Evolutionary conservation across 768 basidiomycete species (phyloP).

Genomic region (Kwoniella bestiolae): DNA sequence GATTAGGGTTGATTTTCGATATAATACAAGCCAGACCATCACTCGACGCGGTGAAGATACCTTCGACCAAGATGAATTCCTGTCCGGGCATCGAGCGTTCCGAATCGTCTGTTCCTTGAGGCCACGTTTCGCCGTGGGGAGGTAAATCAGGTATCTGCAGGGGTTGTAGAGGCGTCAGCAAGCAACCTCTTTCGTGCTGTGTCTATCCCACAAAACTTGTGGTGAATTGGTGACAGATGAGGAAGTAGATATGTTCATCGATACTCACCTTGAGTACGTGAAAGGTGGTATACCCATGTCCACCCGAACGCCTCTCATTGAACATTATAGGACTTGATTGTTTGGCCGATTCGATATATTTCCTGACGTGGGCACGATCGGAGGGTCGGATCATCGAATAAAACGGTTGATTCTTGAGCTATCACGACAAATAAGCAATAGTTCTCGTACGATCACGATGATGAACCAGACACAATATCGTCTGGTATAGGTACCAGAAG

Average conservation of each 20-base stretch:
- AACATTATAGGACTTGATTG: slow-evolving; percentile 34
- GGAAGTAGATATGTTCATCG: too few relatives aligned
- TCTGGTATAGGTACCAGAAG: not conserved
- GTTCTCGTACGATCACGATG: too few relatives aligned
- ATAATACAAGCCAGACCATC: slow-evolving; percentile 51
- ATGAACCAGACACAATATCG: too few relatives aligned
- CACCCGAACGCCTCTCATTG: slow-evolving; percentile 29
- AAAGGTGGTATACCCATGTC: slow-evolving; percentile 42
- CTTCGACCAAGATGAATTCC: slow-evolving; percentile 49
- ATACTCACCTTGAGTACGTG: slow-evolving; percentile 41
- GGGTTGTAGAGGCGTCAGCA: not conserved
- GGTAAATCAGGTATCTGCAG: slow-evolving; percentile 45
- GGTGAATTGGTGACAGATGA: too few relatives aligned
- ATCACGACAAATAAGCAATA: not conserved
- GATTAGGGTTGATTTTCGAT: not conserved
- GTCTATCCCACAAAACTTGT: too few relatives aligned
- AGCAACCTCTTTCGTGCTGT: not conserved
- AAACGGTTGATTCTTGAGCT: slow-evolving; percentile 44
- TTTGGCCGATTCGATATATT: slow-evolving; percentile 44
- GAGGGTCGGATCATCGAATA: slow-evolving; percentile 44
- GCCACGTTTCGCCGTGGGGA: slow-evolving; percentile 33
- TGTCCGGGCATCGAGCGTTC: slow-evolving; percentile 47
- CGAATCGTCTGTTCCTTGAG: slow-evolving; percentile 47
- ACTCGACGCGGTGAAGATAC: slow-evolving; percentile 46
- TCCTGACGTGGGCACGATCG: slow-evolving; percentile 36